Base-by-base conservation (phyloP, 225 moss, liverwort and hornwort genomes). In the Neckera pumila region DNA sequence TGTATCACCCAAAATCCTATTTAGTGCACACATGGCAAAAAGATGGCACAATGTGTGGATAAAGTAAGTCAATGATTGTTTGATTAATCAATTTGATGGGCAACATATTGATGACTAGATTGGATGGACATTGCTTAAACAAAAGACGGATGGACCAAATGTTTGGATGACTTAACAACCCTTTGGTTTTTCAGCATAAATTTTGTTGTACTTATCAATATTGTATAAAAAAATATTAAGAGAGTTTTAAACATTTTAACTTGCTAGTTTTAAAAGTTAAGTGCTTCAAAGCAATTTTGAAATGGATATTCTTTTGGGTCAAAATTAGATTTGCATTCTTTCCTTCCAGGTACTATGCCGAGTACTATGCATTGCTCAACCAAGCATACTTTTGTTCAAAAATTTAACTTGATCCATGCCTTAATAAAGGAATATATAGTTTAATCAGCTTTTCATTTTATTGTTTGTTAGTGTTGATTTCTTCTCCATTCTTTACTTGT, bases 91-190 rank as follows among this genome's bases (percentile, higher is more conserved):
- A 0, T 19, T 74, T 49, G 15, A 12, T 2, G 3, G 0, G 49
- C 7, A 49, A 75, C 1, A 33, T 49, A 2, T 49, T 7, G 4
- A 49, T 49, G 20, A 33, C 33, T 1, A 49, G 4, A 49, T 49
- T 31, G 1, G 20, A 75, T 49, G 20, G 33, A 1, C 1, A 1
- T 33, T 1, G 1, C 6, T 20, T 4, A 33, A 49, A 47, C 1
- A 12, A 49, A 75, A 33, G 33, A 33, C 0, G 0, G 1, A 49
- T 49, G 12, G 19, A 49, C 1, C 0, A 0, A 7, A 49, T 31
- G 17, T 12, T 1, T 1, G 1, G 0, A 75, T 0, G 1, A 49
- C 18, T 7, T 33, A 31, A 49, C 1, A 12, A 31, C 2, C 7
- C 0, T 2, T 13, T n/a, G n/a, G 4, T 19, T 49, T 76, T 49